Base-by-base conservation (phyloP, 768 basidiomycete species). In the Tricholoma bakamatsutake region DNA sequence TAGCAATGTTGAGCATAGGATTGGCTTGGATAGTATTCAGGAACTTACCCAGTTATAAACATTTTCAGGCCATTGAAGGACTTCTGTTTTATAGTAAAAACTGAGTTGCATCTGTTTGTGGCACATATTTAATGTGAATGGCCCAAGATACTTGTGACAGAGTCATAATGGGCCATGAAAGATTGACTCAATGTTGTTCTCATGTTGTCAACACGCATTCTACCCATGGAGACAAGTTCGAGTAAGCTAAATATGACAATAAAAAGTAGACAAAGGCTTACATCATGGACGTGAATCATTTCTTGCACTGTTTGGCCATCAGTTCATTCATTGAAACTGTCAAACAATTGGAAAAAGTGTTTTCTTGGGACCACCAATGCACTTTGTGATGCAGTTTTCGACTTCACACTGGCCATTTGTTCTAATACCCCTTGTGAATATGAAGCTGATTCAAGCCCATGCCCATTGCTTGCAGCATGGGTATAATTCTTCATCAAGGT, bases 41-140 rank as follows among this genome's bases (percentile, higher is more conserved):
- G n/a, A n/a, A n/a, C n/a, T 13, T 43, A 71, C 69, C 71, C 71
- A 75, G 17, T 43, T 37, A 0, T 39, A n/a, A 0, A 63, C 21
- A 0, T 65, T 67, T 0, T 58, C 50, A 1, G 70, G 71, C 6
- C 50, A 57, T 35, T 61, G 64, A n/a, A n/a, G n/a, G n/a, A n/a
- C n/a, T n/a, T n/a, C n/a, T n/a, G n/a, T n/a, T n/a, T n/a, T n/a
- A n/a, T n/a, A n/a, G n/a, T n/a, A n/a, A n/a, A n/a, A n/a, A n/a
- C n/a, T n/a, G n/a, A n/a, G n/a, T n/a, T n/a, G 50, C 70, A 74
- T 72, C 49, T 74, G 64, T 15, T 61, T 43, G 43, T 58, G 71
- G 21, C 50, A 58, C 5, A 18, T 60, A 17, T 72, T 64, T 1
- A 72, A 53, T 0, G 67, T 68, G 52, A 62, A 71, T 1, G 69